A percentile compares a stretch with the other conserved stretches of the same genome.
Evolutionary conservation across 257 asterid genomes (phyloP).

Genomic region (Solanum etuberosum): DNA sequence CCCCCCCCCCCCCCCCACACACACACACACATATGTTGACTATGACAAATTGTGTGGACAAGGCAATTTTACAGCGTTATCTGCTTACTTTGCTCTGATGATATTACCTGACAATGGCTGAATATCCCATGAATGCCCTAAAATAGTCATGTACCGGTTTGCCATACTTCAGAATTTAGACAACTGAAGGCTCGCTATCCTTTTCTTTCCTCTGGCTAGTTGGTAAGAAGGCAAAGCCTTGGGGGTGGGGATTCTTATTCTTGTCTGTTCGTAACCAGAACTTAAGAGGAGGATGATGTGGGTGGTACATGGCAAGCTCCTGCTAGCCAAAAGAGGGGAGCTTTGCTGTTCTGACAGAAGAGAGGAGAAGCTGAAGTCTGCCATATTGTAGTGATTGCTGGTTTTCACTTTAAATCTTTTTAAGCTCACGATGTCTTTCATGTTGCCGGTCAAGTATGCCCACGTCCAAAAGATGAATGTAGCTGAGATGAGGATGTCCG

Average conservation of each 20-base stretch:
- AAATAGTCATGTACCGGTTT: not conserved
- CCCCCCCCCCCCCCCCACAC: not conserved
- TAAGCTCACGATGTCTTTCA: slow-evolving; percentile 14
- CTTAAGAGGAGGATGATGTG: not conserved
- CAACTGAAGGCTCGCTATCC: not conserved
- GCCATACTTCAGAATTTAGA: not conserved
- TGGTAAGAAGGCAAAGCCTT: not conserved
- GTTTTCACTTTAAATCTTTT: not conserved
- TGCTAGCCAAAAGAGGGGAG: not conserved
- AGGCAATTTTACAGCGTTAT: not conserved
- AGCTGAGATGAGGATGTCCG: not conserved
- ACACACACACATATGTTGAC: not conserved
- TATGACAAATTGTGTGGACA: not conserved
- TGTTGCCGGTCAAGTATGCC: not conserved
- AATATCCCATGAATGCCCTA: not conserved
- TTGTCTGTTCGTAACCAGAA: not conserved
- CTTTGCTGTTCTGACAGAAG: not conserved
- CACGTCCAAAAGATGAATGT: not conserved
- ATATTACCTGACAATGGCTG: not conserved
- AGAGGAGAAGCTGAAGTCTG: not conserved
- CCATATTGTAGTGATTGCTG: not conserved
- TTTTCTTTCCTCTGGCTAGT: not conserved
- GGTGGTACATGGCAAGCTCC: not conserved
- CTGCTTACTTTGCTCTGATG: not conserved
- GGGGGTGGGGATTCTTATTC: not conserved